phyloP scores from a whole-genome alignment of 371 early-diverging fungal genomes.

The Mucor ambiguus region DNA sequence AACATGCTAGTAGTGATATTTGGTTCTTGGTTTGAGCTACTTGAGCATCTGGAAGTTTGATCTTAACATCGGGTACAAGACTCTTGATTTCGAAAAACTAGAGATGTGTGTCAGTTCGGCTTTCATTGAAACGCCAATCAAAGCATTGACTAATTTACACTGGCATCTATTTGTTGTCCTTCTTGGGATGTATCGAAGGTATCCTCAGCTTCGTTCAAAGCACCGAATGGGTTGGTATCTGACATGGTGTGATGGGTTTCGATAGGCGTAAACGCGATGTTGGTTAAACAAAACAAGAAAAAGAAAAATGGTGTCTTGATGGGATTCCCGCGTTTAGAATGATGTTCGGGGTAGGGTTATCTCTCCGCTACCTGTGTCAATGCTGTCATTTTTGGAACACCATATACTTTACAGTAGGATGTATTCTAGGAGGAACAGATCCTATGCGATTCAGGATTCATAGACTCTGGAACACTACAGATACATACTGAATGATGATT shows the following conservation, averaged over 20 bases:
- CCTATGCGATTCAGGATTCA: no score
- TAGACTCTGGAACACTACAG: no score
- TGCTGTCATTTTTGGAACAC: background rate
- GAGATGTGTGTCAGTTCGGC: background rate
- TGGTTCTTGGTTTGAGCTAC: conserved; percentile 14
- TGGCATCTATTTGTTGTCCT: conserved; percentile 4
- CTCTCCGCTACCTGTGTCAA: background rate
- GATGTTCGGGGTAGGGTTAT: background rate
- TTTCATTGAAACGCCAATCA: background rate
- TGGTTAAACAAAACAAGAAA: background rate
- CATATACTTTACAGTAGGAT: no score
- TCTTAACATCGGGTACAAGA: conserved; percentile 43
- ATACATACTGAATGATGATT: no score
- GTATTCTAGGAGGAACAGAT: no score
- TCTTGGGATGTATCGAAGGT: background rate
- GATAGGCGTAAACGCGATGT: background rate
- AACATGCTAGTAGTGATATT: conserved; percentile 38
- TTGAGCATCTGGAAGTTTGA: conserved; percentile 33
- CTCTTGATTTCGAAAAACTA: conserved; percentile 43
- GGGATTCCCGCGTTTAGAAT: background rate
- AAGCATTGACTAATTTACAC: background rate
- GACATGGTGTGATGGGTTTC: background rate
- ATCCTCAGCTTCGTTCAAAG: background rate
- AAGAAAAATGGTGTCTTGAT: background rate
- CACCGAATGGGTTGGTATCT: conserved; percentile 2